These are phyloP conservation scores for Allantophomopsis cytisporea DNA, from an alignment of 2,329 filamentous ascomycete species.

Conservation along the genomic window DNA sequence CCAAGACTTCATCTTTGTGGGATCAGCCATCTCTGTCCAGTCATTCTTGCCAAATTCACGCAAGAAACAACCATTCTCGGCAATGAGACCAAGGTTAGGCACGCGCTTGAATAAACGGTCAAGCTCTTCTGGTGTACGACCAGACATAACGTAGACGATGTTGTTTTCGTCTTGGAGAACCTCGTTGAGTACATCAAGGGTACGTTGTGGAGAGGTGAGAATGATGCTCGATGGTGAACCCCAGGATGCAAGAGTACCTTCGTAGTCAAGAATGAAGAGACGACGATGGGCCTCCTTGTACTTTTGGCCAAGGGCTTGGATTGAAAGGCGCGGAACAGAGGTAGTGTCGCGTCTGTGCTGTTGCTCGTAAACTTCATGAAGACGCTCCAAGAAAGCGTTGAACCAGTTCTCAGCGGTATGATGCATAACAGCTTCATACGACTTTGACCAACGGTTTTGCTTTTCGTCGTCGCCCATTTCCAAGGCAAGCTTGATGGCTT, in stretches of 20 bases:
- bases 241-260: constrained; percentile 82
- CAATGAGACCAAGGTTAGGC: constrained; percentile 75
- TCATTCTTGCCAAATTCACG: constrained; percentile 52
- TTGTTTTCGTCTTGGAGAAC: constrained; percentile 70
- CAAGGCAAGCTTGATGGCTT: constrained; percentile 71
- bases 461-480: constrained; percentile 71
- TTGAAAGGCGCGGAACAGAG: constrained; percentile 71
- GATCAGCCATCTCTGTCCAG: constrained; percentile 71
- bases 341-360: constrained; percentile 76
- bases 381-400: constrained; percentile 54
- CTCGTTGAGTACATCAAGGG: constrained; percentile 71
- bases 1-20: constrained; percentile 59
- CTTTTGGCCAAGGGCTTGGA: constrained; percentile 45
- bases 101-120: constrained; percentile 77
- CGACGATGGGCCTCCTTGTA: constrained; percentile 56
- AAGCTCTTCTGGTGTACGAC: constrained; percentile 74
- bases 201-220: constrained; percentile 69
- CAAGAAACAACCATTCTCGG: constrained; percentile 88
- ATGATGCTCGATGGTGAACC: constrained; percentile 76
- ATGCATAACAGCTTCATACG: constrained; percentile 61
- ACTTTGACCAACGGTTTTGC: constrained; percentile 55
- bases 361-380: constrained; percentile 68
- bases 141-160: constrained; percentile 87
- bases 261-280: constrained; percentile 85
- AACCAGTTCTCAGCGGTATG: constrained; percentile 85